Conservation (phyloP, 371 early-diverging fungal species). For the Mucor circinelloides region DNA sequence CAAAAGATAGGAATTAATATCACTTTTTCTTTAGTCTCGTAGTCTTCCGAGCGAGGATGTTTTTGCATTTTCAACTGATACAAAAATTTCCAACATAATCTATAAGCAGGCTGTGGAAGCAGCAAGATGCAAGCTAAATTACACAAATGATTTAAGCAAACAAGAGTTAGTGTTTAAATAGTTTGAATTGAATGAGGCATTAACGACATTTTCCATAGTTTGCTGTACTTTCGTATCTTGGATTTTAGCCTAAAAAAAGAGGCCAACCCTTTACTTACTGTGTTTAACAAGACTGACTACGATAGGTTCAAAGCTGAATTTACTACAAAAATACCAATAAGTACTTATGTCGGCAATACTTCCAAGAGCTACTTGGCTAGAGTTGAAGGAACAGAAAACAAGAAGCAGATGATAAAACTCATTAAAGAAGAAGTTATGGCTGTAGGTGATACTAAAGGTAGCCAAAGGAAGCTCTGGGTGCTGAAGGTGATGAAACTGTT, state of each 20-base stretch:
- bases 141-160: not conserved
- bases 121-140: conserved; percentile 1
- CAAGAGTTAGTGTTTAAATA: conserved; percentile 5
- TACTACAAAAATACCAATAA: not conserved
- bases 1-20: not conserved
- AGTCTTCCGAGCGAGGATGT: not conserved
- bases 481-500: conserved; percentile 7
- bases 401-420: not conserved
- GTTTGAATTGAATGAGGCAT: not conserved
- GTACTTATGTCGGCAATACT: too few relatives aligned
- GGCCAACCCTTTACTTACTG: not conserved
- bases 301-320: not conserved
- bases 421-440: conserved; percentile 6
- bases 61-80: too few relatives aligned
- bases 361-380: too few relatives aligned
- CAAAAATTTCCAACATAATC: too few relatives aligned
- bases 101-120: too few relatives aligned
- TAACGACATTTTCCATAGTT: not conserved
- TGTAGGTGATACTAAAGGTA: not conserved
- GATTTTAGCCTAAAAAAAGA: not conserved
- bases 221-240: conserved; percentile 7
- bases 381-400: too few relatives aligned
- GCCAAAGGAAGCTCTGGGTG: not conserved
- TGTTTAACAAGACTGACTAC: not conserved
- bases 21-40: conserved; percentile 8